phyloP scores from a whole-genome alignment of 2,329 filamentous ascomycete genomes.

The Ophioceras dolichostomum region DNA sequence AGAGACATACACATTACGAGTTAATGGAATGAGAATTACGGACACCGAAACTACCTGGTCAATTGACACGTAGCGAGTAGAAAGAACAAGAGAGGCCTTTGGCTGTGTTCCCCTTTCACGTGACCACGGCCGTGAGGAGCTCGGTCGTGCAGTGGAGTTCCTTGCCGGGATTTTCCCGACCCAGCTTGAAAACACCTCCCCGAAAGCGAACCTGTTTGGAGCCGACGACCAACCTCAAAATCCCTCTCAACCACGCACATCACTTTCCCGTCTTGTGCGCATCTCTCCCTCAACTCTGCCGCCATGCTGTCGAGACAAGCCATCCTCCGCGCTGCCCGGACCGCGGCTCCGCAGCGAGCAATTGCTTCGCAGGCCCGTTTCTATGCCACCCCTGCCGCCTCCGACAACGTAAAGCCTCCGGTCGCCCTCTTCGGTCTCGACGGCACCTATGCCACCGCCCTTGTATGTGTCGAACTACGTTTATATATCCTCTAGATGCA shows the following conservation, averaged over 20 bases:
- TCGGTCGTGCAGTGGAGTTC: no score
- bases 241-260: neutral
- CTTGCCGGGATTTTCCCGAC: conserved; percentile 1
- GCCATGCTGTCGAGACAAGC: conserved; percentile 50
- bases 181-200: conserved; percentile 1
- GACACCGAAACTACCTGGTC: neutral
- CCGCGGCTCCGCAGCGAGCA: conserved; percentile 44
- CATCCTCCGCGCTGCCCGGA: conserved; percentile 40
- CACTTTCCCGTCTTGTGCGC: neutral
- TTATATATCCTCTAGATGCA: no score
- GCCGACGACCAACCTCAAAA: neutral
- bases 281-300: conserved; percentile 9
- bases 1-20: neutral
- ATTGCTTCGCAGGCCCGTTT: conserved; percentile 56
- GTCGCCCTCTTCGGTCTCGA: conserved; percentile 90
- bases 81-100: no score
- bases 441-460: conserved; percentile 94
- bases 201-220: no score
- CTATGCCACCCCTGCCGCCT: conserved; percentile 61
- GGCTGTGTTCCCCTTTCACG: no score
- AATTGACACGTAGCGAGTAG: no score
- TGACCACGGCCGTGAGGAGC: no score
- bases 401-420: conserved; percentile 66
- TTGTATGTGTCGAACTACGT: conserved; percentile 62
- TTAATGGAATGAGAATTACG: neutral